Base-by-base conservation (phyloP, 192 early-diverging fungal species). In the Backusella psychrophila region DNA sequence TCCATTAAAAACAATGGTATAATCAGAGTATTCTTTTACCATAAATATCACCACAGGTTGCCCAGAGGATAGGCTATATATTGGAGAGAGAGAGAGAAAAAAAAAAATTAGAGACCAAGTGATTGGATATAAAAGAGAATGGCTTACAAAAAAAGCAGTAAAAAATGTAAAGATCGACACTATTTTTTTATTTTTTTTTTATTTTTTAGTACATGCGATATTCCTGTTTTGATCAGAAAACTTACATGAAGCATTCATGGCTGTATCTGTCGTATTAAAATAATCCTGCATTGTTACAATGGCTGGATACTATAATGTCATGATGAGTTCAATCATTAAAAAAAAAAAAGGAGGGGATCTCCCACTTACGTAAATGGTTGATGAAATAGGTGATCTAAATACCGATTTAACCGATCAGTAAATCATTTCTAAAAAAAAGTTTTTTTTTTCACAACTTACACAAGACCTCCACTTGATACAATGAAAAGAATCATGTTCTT, bases 201-300 rank as follows among this genome's bases (percentile, higher is more conserved):
- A n/a, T 29, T 29, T 33, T 39, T 39, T 39, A 39, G 38, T 39
- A 39, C 38, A 11, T 39, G 31, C 11, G 38, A 11, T 39, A 39
- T 39, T 11, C 38, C 38, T 39, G 38, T 1, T 39, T 39, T 11
- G 8, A 39, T 39, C 38, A 39, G 11, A 39, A 76, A 39, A 76
- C 71, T 69, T 77, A 81, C 80, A 42, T 42, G 75, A 77, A 44
- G 75, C 75, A 69, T 81, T 81, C 14, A 81, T 68, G 3, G 66
- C 34, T 17, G 72, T 81, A 19, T 46, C 80, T 19, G 72, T 77
- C 5, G 80, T 81, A 44, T 77, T 49, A 35, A 81, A 69, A 2
- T 65, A 63, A 12, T 74, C 12, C 70, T 81, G 70, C 36, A 81
- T 75, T 34, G 71, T 73, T 35, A 77, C 38, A 29, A 81, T 49